Evolutionary conservation across 2,329 filamentous ascomycete genomes (phyloP), one percentile per base, ranked within the genome.

Genomic region (Hypoxylon sp.): DNA sequence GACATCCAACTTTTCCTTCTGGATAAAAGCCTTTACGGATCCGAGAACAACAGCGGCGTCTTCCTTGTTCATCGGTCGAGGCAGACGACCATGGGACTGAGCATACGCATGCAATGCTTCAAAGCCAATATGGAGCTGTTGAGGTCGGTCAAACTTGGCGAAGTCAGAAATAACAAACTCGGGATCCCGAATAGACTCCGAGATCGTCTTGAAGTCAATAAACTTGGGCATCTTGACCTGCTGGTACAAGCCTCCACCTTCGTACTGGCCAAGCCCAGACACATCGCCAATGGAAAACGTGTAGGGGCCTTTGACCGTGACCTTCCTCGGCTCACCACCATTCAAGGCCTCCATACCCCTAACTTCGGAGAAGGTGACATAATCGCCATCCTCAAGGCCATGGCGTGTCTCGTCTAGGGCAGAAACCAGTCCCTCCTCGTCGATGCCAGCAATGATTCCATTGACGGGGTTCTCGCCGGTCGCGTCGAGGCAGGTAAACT

Each of bases 211-310:
- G 82, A 98, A 99, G 79, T 96, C 89, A 76, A 98, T 82, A 61
- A 94, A 89, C 83, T 96, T 97, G 56, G 96, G 96, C 95, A 98
- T 98, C 87, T 98, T 99, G 81, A 98, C 96, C 81, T 99, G 96
- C 42, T 93, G 91, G 81, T 92, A 99, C 66, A 97, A 88, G 68
- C 96, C 96, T 51, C 95, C 95, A 57, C 92, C 89, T 84, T 93
- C 85, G 84, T 99, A 99, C 76, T 92, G 87, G 37, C 96, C 96
- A 37, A 98, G 86, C 5, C 89, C 91, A 25, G 92, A 93, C 8
- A 98, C 94, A 79, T 98, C 94, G 46, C 95, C 96, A 74, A 99
- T 98, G 13, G 94, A 96, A 82, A 99, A 99, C 7, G 95, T 97
- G 80, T 98, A 99, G 2, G 96, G 96, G 0, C 93, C 96, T 83